A percentile compares a stretch with the other conserved stretches of the same genome.
Conservation (phyloP, 2,329 filamentous ascomycete genomes). For the Penicillium sp. region DNA sequence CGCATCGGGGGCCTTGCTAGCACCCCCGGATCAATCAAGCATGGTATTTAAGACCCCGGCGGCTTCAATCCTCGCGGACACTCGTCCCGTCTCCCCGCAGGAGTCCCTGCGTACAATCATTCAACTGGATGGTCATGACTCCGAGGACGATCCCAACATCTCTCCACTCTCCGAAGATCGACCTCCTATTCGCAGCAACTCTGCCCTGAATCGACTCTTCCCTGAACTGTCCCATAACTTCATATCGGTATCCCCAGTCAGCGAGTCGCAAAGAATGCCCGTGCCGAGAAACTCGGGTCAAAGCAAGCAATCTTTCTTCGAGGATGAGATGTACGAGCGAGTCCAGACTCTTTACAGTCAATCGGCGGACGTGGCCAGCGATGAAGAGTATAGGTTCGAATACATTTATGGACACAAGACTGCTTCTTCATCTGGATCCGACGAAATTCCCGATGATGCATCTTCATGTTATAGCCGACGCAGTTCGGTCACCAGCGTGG, state of each 20-base stretch:
- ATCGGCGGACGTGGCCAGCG: slow-evolving; percentile 1
- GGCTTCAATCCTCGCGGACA: slow-evolving; percentile 1
- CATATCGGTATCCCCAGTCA: slow-evolving; percentile 23
- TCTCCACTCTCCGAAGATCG: slow-evolving; percentile 23
- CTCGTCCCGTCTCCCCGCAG: slow-evolving; percentile 10
- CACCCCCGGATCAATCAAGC: neutral
- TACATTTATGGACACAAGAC: slow-evolving; percentile 3
- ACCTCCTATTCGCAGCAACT: slow-evolving; percentile 13
- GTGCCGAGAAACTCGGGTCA: too few species aligned
- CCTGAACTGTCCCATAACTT: slow-evolving; percentile 28
- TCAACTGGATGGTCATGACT: slow-evolving; percentile 12
- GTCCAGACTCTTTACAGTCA: slow-evolving; percentile 15
- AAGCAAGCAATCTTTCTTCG: slow-evolving; percentile 5
- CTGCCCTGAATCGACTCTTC: slow-evolving; percentile 24
- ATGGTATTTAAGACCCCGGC: neutral
- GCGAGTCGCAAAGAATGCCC: slow-evolving; percentile 10
- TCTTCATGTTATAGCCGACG: slow-evolving; percentile 37
- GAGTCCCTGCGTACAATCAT: slow-evolving; percentile 10
- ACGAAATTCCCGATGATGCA: slow-evolving; percentile 24
- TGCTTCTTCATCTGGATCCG: slow-evolving; percentile 22
- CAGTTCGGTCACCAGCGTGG: slow-evolving; percentile 33
- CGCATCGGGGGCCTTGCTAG: neutral
- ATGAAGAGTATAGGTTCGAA: slow-evolving; percentile 1
- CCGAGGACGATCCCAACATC: slow-evolving; percentile 19
- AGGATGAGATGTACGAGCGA: slow-evolving; percentile 15